A percentile compares a stretch with the other conserved stretches of the same genome.
Conservation (phyloP, 495 filamentous ascomycete genomes). For the Thozetella sp. region DNA sequence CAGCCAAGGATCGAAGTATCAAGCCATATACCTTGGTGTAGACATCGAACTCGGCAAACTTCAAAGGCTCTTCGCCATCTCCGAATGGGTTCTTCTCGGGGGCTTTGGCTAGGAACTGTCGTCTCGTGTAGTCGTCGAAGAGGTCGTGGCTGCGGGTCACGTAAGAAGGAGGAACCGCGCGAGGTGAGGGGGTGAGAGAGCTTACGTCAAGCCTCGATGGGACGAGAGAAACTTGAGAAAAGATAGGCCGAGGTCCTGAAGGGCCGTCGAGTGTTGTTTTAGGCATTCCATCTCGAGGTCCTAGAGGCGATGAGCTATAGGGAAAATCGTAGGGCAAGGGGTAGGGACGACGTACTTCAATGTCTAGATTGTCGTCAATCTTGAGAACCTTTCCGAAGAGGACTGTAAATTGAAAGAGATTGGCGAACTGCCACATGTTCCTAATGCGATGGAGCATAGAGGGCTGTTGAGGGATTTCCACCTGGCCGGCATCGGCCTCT, state of each 20-base stretch:
- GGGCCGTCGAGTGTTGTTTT: slow-evolving; percentile 71
- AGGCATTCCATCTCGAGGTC: slow-evolving; percentile 89
- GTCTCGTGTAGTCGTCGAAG: slow-evolving; percentile 92
- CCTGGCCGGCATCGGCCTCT: slow-evolving; percentile 56
- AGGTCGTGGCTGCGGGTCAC: slow-evolving; percentile 68
- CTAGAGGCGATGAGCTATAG: slow-evolving; percentile 43
- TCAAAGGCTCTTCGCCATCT: slow-evolving; percentile 67
- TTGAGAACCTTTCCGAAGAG: slow-evolving; percentile 88
- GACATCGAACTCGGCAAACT: slow-evolving; percentile 80
- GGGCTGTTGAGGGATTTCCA: slow-evolving; percentile 25
- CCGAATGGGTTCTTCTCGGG: slow-evolving; percentile 86
- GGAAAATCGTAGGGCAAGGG: neutral
- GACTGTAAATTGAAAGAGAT: slow-evolving; percentile 89
- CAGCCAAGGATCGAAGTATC: neutral
- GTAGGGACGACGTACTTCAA: slow-evolving; percentile 62
- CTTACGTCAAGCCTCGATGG: slow-evolving; percentile 87
- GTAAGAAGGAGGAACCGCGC: slow-evolving; percentile 13
- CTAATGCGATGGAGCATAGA: slow-evolving; percentile 69
- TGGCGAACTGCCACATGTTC: slow-evolving; percentile 94
- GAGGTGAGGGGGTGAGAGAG: slow-evolving; percentile 13
- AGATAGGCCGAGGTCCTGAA: slow-evolving; percentile 83
- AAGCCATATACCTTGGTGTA: slow-evolving; percentile 65
- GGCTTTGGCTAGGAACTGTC: slow-evolving; percentile 85
- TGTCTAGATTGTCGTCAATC: slow-evolving; percentile 81
- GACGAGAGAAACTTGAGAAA: slow-evolving; percentile 93